Base-by-base conservation (phyloP, 345 rosid species). In the Luvunga scandens region DNA sequence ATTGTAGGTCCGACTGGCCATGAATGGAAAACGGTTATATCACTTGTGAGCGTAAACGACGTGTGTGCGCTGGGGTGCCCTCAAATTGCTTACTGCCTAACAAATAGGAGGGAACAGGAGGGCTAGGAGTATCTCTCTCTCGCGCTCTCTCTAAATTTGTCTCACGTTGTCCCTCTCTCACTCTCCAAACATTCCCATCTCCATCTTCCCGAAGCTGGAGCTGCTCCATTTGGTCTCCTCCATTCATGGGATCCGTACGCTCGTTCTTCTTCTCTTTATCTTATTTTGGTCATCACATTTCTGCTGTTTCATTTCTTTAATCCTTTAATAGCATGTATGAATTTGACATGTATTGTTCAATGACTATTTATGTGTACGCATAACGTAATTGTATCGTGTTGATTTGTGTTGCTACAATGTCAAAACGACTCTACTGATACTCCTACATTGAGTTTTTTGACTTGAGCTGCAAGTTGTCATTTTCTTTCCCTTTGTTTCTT, bases 221-320 rank as follows among this genome's bases (percentile, higher is more conserved):
- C 28, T 34, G 48, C 56, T 25, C 22, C 27, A 33, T 3, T 69
- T 45, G 34, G 18, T 45, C n/a, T 45, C 10, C 24, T 55, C 36
- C 57, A 55, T 56, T 38, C 73, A 76, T 67, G 79, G 57, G 66
- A 53, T 76, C 66, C 28, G 79, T 76, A 67, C 0, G 57, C 7
- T 16, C 28, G 10, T 76, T 66, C 39, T 22, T 64, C 57, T 12
- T 5, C n/a, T 48, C 39, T 30, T 19, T 6, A 1, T 28, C 18
- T 50, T 53, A 16, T 53, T 53, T 18, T 18, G 57, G 22, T 53
- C 21, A 53, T 16, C 18, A 45, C 50, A 0, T 45, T 45, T 13
- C 19, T 53, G 2, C 57, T 53, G 22, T 18, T 16, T 22, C 57
- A 53, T 53, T 53, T 24, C 42, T 28, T 28, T 14, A 10, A 34